Evolutionary conservation across 139 green algal genomes (phyloP), one percentile per base, ranked within the genome.

Genomic region (Desmodesmus armatus): DNA sequence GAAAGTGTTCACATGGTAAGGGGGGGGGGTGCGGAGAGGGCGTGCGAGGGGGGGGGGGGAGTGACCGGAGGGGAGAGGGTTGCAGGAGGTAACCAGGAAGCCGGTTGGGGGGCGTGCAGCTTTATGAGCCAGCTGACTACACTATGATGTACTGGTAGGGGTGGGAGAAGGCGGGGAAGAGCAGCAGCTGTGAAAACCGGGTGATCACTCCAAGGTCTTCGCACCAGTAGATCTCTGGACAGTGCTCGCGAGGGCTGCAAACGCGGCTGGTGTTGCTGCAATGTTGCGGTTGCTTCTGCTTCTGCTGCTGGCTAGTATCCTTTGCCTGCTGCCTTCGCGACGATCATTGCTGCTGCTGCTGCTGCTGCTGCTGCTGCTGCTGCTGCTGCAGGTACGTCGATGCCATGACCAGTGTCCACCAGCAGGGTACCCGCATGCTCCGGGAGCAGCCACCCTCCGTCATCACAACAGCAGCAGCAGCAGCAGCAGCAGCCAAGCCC

Each of bases 91-190:
- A n/a, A n/a, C n/a, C n/a, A n/a, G n/a, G n/a, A n/a, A n/a, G n/a
- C n/a, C n/a, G n/a, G n/a, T n/a, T n/a, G n/a, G n/a, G n/a, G n/a
- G n/a, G n/a, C n/a, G n/a, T 97, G 85, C 85, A 95, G 7, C 84
- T 98, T 63, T 98, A 98, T 85, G 51, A 93, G 44, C 90, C 89
- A 3, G 78, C 87, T 2, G 95, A 98, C 85, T 94, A 92, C 85
- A 78, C 78, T 63, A 90, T 93, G 84, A 55, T 98, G 0, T 98
- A 92, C 88, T 98, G 93, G 92, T 95, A 53, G 7, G 80, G 41
- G 41, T 5, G 25, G n/a, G n/a, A n/a, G n/a, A n/a, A n/a, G n/a
- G n/a, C n/a, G n/a, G n/a, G n/a, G n/a, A n/a, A n/a, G n/a, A n/a
- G n/a, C n/a, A 97, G 85, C 85, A 95, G 7, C 84, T 98, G 69